These are phyloP conservation scores for Colletotrichum lini DNA, from an alignment of 2,329 filamentous ascomycete genomes.

Conservation along the genomic window DNA sequence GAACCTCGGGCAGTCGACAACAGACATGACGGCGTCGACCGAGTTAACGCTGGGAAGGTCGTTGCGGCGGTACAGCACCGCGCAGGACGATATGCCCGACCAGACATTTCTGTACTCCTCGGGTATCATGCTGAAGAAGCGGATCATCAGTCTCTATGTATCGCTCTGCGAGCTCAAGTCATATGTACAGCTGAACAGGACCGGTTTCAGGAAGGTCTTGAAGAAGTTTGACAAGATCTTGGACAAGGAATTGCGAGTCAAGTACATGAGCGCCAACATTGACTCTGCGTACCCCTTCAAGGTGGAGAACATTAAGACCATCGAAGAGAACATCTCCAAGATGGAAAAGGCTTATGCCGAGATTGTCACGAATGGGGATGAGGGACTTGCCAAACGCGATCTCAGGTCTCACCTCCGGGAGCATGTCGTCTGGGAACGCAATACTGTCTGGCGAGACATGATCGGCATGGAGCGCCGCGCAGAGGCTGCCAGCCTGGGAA, in stretches of 20 bases:
- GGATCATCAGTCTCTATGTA: constrained; percentile 89
- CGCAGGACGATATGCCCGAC: constrained; percentile 85
- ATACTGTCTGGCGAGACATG: constrained; percentile 99
- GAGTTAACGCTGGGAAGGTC: constrained; percentile 68
- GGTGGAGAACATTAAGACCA: constrained; percentile 75
- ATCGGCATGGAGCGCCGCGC: constrained; percentile 97
- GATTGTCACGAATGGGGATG: constrained; percentile 86
- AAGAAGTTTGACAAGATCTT: constrained; percentile 99
- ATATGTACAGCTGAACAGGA: constrained; percentile 95
- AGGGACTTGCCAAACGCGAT: constrained; percentile 83
- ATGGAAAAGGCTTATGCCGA: constrained; percentile 87
- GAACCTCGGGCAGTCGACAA: constrained; percentile 57
- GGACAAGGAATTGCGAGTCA: constrained; percentile 82
- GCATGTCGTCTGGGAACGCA: constrained; percentile 98
- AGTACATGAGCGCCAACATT: constrained; percentile 83
- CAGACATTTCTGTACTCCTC: constrained; percentile 77
- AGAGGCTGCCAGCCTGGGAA: constrained; percentile 92
- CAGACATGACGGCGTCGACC: constrained; percentile 74
- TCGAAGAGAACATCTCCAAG: constrained; percentile 80
- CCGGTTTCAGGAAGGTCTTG: constrained; percentile 94
- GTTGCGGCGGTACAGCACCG: constrained; percentile 73
- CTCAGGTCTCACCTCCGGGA: constrained; percentile 91
- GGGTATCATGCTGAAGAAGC: constrained; percentile 91
- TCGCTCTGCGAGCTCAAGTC: constrained; percentile 96
- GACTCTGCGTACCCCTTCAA: constrained; percentile 87